These are phyloP conservation scores for Candida michaelii DNA, from an alignment of 805 yeast genomes.

Conservation along the genomic window DNA sequence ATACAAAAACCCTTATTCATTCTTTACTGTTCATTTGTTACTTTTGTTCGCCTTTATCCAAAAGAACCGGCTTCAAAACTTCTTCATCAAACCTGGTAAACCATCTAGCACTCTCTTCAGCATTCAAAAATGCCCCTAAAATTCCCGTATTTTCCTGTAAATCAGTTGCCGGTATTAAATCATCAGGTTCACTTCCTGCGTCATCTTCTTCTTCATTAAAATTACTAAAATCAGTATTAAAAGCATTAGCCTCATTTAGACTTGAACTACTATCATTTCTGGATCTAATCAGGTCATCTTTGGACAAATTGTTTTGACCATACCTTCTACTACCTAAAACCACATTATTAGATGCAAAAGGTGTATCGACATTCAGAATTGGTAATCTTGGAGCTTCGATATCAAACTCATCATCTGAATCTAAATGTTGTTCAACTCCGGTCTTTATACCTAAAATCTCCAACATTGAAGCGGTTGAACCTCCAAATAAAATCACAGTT, in stretches of 20 bases:
- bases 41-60: too few relatives aligned
- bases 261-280: conserved; percentile 31
- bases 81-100: conserved; percentile 91
- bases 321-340: conserved; percentile 20
- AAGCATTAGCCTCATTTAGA: conserved; percentile 21
- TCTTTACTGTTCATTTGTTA: too few relatives aligned
- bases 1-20: too few relatives aligned
- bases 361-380: conserved; percentile 13
- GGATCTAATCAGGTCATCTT: conserved; percentile 25
- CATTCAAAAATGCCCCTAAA: conserved; percentile 42
- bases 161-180: conserved; percentile 20
- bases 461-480: conserved; percentile 97
- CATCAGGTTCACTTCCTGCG: conserved; percentile 37
- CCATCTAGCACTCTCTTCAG: conserved; percentile 85
- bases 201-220: conserved; percentile 19
- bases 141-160: conserved; percentile 27
- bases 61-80: conserved; percentile 85
- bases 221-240: conserved; percentile 20
- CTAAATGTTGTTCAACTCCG: conserved; percentile 72
- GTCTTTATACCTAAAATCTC: conserved; percentile 91
- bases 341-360: conserved; percentile 2
- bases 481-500: conserved; percentile 95
- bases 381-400: conserved; percentile 66
- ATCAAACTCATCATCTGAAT: conserved; percentile 93
- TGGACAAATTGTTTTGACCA: conserved; percentile 13